These are phyloP conservation scores for Fusarium sacchari DNA, from an alignment of 2,329 filamentous ascomycete genomes.

Conservation along the genomic window DNA sequence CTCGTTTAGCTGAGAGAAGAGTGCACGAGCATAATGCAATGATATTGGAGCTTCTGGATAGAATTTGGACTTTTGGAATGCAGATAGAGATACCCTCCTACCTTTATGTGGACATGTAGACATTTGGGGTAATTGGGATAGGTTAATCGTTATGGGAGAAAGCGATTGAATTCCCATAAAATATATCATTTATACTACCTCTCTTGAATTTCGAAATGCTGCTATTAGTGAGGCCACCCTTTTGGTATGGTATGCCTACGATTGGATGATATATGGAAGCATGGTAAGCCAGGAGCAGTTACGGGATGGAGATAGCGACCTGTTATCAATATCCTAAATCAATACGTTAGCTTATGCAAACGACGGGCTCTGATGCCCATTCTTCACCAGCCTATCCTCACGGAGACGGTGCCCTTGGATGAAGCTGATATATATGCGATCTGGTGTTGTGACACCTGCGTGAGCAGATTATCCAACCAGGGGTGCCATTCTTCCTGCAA, in stretches of 20 bases:
- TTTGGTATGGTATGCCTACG: not conserved
- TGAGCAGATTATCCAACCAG: conserved; percentile 1
- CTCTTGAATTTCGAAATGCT: not conserved
- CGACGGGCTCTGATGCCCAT: not conserved
- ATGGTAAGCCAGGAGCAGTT: not conserved
- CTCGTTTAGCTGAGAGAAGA: conserved; percentile 12
- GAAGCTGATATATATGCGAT: not conserved
- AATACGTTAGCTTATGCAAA: not conserved
- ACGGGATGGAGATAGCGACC: not conserved
- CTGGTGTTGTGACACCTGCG: not conserved
- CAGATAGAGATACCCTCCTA: conserved; percentile 35
- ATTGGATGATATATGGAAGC: not conserved
- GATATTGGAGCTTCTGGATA: conserved; percentile 21
- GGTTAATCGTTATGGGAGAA: conserved; percentile 1
- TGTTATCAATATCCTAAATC: not conserved
- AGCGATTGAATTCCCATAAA: conserved; percentile 9
- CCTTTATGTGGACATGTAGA: conserved; percentile 26
- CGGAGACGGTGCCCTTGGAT: not conserved
- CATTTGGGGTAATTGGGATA: conserved; percentile 22
- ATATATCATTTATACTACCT: not conserved
- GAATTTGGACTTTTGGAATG: conserved; percentile 21
- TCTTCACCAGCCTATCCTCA: not conserved
- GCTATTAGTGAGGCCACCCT: not conserved
- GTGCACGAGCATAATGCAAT: conserved; percentile 23
- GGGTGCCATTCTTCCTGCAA: not conserved